Evolutionary conservation across 164 flowering plant species (phyloP).

Genomic region (Vitis rotundifolia): DNA sequence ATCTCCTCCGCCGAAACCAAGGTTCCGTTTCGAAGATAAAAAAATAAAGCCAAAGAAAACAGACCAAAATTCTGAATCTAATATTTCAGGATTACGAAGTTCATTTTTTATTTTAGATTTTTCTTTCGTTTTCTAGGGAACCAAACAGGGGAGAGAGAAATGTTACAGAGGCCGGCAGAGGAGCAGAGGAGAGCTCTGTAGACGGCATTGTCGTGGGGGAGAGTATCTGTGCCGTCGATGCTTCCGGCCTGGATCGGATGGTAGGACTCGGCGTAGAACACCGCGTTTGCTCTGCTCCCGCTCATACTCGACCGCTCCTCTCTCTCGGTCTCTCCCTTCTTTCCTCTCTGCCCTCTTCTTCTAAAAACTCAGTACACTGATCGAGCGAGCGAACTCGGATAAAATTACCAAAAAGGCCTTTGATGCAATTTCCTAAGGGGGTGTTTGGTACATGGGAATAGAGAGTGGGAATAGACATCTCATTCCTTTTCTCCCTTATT

Average conservation of each 20-base stretch:
- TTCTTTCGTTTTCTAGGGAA: not conserved
- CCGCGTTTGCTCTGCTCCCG: constrained; percentile 48
- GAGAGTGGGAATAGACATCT: no score
- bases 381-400: no score
- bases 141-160: not conserved
- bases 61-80: not conserved
- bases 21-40: not conserved
- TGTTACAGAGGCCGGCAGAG: constrained; percentile 75
- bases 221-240: constrained; percentile 89
- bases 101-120: no score
- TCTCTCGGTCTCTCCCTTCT: not conserved
- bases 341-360: no score
- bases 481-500: no score
- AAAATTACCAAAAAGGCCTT: no score
- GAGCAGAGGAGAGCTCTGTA: constrained; percentile 90
- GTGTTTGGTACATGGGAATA: no score
- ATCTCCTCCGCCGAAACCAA: not conserved
- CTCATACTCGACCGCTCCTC: constrained; percentile 13
- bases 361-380: no score
- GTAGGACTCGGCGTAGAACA: constrained; percentile 78
- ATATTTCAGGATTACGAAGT: no score
- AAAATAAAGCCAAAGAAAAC: not conserved
- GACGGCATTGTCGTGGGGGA: constrained; percentile 85
- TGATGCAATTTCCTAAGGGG: no score
- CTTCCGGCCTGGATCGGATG: constrained; percentile 97